Evolutionary conservation across 192 early-diverging fungal genomes (phyloP), one percentile per base, ranked within the genome.

Genomic region (Blastocladiella britannica): DNA sequence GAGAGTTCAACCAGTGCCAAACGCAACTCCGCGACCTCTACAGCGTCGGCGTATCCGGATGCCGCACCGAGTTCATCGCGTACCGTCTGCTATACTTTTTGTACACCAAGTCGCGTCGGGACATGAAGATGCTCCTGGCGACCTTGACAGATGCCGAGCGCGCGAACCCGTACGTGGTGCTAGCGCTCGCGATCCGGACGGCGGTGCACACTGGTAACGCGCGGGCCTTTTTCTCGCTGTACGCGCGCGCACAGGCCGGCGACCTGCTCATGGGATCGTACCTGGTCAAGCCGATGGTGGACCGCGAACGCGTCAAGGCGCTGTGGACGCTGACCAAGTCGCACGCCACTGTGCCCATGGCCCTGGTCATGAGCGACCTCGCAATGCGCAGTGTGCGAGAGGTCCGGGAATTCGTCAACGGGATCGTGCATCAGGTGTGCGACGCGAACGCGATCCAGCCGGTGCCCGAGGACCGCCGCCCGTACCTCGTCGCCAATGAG

Each of bases 1-100:
- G 92, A 62, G 94, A 98, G 73, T 98, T 83, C 70, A 98, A 98
- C 60, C 92, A 94, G 63, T 96, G 92, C 65, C 89, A 93, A 67
- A 89, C 87, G 5, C 91, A 96, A 65, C 70, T 98, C 31, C 89
- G 87, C 63, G 77, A 86, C 43, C 71, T 98, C 25, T 96, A 96
- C 64, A 47, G 2, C 15, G 6, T 47, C 2, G 37, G 12, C 37
- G 37, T 20, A 5, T 7, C 6, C 31, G 3, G 9, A 47, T 47
- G 37, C n/a, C 37, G 76, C 7, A 83, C 84, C 70, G 94, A 97
- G 67, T 97, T 95, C 70, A 77, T 80, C 55, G 89, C 88, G 8
- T 98, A 98, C 70, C 75, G 89, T 24, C 83, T 98, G 20, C 66
- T 98, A 24, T 98, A 98, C 67, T 76, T 85, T 53, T 60, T 96